Evolutionary conservation across 371 early-diverging fungal genomes (phyloP), one percentile per base, ranked within the genome.

Genomic region (Actinomortierella ambigua): DNA sequence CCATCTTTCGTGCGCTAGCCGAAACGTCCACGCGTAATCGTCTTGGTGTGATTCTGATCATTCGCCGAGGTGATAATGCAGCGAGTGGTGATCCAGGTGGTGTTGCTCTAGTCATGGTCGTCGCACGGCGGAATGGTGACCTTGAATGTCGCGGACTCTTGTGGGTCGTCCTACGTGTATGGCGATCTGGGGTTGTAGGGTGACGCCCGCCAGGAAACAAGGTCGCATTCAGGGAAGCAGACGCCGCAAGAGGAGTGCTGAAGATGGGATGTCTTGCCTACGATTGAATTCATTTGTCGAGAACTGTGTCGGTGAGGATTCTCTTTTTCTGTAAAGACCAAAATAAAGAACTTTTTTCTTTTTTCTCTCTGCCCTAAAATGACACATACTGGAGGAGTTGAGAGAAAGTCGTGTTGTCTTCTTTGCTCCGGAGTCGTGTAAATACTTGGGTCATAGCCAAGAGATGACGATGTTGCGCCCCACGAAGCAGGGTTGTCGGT

Each of bases 1-100:
- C 41, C 2, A 51, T 51, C 50, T 42, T 65, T 43, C 57, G 52
- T 13, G 62, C 61, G 23, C 62, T 57, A 44, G 71, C 65, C 8
- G 62, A 55, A 4, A 65, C 62, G 44, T 65, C 61, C 9, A 70
- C 71, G 0, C 71, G 57, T 1, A 70, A 41, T 26, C 59, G 57
- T 8, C 53, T 57, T 20, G 59, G 54, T 18, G 29, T 61, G 13
- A 61, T 50, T 20, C 59, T 58, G 28, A 54, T 58, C 1, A 47
- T 54, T 18, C 57, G 65, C 22, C 71, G 65, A 50, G 46, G 58
- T 0, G 71, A 65, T 3, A 62, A 65, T 0, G 55, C 50, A 0
- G 71, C 65, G 14, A 57, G 61, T 1, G 50, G 52, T 17, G 43
- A 47, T 2, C 46, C 50, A 1, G 50, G 23, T 3, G 28, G 28